These are phyloP conservation scores for Yarrowia sp. DNA, from an alignment of 805 yeast species.

Conservation along the genomic window DNA sequence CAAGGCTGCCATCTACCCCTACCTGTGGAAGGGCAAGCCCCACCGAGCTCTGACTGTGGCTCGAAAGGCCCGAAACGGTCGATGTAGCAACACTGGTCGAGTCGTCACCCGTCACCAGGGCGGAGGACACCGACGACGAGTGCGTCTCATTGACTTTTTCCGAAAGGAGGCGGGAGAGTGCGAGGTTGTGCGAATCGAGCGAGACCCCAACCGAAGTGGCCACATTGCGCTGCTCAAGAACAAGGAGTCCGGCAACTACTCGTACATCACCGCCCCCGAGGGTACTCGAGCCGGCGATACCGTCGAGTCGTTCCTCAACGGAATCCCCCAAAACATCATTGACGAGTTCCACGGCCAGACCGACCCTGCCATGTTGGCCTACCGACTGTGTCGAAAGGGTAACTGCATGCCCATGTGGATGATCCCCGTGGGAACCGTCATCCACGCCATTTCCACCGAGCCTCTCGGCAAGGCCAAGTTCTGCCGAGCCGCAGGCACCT, in stretches of 20 bases:
- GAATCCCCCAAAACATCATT: constrained; percentile 77
- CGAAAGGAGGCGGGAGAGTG: constrained; percentile 75
- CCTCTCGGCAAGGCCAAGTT: constrained; percentile 82
- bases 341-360: constrained; percentile 87
- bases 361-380: constrained; percentile 89
- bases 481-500: constrained; percentile 94
- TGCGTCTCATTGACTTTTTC: constrained; percentile 78
- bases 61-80: constrained; percentile 78
- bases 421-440: constrained; percentile 93
- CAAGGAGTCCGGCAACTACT: constrained; percentile 62
- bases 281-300: constrained; percentile 92
- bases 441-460: constrained; percentile 85
- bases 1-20: constrained; percentile 84
- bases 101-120: constrained; percentile 95
- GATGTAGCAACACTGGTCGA: constrained; percentile 79
- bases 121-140: constrained; percentile 93
- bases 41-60: constrained; percentile 75
- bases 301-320: constrained; percentile 88
- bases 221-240: constrained; percentile 88
- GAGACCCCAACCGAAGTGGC: constrained; percentile 92
- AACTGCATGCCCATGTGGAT: constrained; percentile 90
- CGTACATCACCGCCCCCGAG: constrained; percentile 88
- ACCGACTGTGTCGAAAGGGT: constrained; percentile 88
- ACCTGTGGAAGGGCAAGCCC: constrained; percentile 87
- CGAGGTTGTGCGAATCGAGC: constrained; percentile 85